Base-by-base conservation (phyloP, 495 filamentous ascomycete species). In the Xylaria flabelliformis region DNA sequence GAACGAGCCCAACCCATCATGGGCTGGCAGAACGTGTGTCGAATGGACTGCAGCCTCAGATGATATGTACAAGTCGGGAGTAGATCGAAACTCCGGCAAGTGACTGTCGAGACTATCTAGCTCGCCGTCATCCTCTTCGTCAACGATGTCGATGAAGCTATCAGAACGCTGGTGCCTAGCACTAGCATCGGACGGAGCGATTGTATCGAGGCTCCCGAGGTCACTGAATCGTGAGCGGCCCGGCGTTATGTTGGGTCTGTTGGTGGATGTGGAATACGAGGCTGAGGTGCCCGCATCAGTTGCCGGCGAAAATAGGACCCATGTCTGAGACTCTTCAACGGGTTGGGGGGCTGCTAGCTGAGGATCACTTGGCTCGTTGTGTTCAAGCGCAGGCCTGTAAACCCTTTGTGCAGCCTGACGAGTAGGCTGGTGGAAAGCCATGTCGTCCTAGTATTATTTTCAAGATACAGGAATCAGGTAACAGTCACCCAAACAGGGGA, bases 1-100 rank as follows among this genome's bases (percentile, higher is more conserved):
- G 75, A 99, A 99, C 32, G 89, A 91, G 3, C 96, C 97, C 61
- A 98, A 80, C 6, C 96, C 96, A 84, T 99, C 95, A 78, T 99
- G 96, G 12, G 90, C 90, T 0, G 96, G 96, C 13, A 99, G 86
- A 24, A 97, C 89, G 5, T 91, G 87, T 8, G 86, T 76, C 12
- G 82, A 66, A 71, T 80, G 76, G 10, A 73, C 74, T 34, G 76
- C 71, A 5, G 78, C 77, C 53, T 86, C 75, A 26, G 86, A 82
- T 21, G 71, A 39, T 17, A 82, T 82, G 41, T 87, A 85, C 67
- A 87, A 81, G 68, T 88, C 81, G 41, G 91, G 90, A 0, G 88
- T 88, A 65, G 86, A 88, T 69, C 91, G 88, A 78, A 99, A 97
- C 64, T 93, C 91, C 68, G 96, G 90, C 26, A 98, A 85, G 65